These are phyloP conservation scores for Monosporascus sp. DNA, from an alignment of 2,329 filamentous ascomycete genomes.

Conservation along the genomic window DNA sequence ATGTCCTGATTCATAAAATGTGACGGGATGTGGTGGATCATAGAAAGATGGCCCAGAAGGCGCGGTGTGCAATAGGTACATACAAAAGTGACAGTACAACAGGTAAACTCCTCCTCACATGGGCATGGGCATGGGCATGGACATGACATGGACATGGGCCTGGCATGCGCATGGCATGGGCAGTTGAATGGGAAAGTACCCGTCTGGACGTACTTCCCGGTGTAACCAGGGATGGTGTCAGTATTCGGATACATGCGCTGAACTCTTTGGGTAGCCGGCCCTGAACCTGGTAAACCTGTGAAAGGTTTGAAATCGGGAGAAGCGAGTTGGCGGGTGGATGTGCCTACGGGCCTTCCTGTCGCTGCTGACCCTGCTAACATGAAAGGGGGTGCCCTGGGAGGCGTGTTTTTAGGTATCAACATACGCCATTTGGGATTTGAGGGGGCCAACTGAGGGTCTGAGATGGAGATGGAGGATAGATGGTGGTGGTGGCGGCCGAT, in stretches of 20 bases:
- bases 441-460: neutral
- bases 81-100: conserved; percentile 1
- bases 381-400: no score
- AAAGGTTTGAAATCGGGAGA: neutral
- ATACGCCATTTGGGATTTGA: no score
- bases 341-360: neutral
- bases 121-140: neutral
- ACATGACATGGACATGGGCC: neutral
- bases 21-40: conserved; percentile 9
- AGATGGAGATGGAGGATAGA: neutral
- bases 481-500: neutral
- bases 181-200: neutral
- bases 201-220: neutral
- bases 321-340: neutral
- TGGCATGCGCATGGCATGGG: neutral
- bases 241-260: neutral
- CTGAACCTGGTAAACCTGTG: neutral
- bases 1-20: no score
- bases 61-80: conserved; percentile 19
- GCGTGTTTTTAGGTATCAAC: no score
- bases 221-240: neutral
- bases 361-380: no score
- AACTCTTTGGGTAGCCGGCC: neutral
- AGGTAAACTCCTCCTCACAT: neutral
- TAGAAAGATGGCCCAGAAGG: conserved; percentile 19